Evolutionary conservation across 352 stramenopile genomes (phyloP).

Genomic region (Globisporangium polare): DNA sequence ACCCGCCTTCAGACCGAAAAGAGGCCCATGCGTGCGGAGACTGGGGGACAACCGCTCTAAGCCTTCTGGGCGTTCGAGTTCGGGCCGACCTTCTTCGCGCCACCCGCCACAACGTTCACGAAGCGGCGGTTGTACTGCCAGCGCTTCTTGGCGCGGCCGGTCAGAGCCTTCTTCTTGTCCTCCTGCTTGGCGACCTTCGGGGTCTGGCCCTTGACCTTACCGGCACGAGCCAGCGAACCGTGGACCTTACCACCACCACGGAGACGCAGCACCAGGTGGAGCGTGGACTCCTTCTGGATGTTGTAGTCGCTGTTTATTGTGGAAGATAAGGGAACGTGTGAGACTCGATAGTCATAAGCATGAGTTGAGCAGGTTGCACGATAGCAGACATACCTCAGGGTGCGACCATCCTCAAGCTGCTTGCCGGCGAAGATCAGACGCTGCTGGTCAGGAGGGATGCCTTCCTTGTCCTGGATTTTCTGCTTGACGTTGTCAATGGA

Average conservation of each 20-base stretch:
- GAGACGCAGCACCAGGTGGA: slow-evolving; percentile 95
- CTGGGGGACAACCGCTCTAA: slow-evolving; percentile 15
- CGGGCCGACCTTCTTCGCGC: slow-evolving; percentile 96
- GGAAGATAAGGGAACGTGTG: not conserved
- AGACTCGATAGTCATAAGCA: not conserved
- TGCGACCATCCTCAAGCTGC: slow-evolving; percentile 90
- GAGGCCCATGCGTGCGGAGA: slow-evolving; percentile 1
- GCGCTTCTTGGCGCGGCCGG: slow-evolving; percentile 98
- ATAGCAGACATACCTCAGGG: slow-evolving; percentile 35
- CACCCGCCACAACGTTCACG: slow-evolving; percentile 98
- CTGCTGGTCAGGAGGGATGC: slow-evolving; percentile 91
- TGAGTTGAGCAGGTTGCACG: not conserved
- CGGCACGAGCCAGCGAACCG: slow-evolving; percentile 99
- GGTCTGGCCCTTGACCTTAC: slow-evolving; percentile 99
- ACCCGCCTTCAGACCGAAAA: slow-evolving; percentile 10
- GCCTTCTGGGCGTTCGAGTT: slow-evolving; percentile 98
- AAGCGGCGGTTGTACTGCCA: slow-evolving; percentile 99
- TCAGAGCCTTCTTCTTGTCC: slow-evolving; percentile 97
- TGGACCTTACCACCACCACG: slow-evolving; percentile 98
- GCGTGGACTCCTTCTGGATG: slow-evolving; percentile 96
- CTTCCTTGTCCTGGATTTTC: slow-evolving; percentile 92
- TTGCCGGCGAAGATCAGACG: too few species aligned
- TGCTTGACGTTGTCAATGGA: slow-evolving; percentile 95
- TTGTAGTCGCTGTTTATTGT: slow-evolving; percentile 91
- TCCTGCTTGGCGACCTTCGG: slow-evolving; percentile 99